phyloP scores from a whole-genome alignment of 2,329 filamentous ascomycete genomes.

The Cordyceps tenuipes region DNA sequence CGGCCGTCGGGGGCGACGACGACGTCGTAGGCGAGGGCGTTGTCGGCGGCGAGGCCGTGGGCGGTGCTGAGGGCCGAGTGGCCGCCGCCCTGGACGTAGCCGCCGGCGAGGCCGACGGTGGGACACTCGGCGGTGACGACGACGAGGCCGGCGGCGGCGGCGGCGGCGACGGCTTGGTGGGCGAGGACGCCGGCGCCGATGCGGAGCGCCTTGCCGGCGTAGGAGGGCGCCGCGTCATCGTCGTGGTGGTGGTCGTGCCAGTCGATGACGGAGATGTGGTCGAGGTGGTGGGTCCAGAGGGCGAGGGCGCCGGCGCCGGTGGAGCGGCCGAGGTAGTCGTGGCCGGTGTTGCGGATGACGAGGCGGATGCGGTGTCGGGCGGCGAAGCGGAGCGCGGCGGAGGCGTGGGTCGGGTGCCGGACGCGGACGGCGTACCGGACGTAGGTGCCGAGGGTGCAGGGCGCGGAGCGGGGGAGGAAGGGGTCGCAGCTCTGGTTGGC shows the following conservation, averaged over 20 bases:
- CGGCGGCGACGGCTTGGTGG: conserved; percentile 33
- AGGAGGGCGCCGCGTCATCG: no score
- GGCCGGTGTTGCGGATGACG: conserved; percentile 40
- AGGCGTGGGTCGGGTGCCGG: conserved; percentile 19
- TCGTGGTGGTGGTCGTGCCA: no score
- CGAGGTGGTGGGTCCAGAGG: conserved; percentile 41
- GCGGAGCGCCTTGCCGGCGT: conserved; percentile 38
- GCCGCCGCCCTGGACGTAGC: conserved; percentile 49
- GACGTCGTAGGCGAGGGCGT: conserved; percentile 43
- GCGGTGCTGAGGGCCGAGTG: conserved; percentile 39
- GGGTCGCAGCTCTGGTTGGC: conserved; percentile 23
- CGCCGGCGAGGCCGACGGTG: conserved; percentile 45
- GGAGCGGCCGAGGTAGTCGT: conserved; percentile 43
- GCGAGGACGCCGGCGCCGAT: conserved; percentile 42
- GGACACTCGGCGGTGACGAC: conserved; percentile 39
- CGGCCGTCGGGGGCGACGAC: conserved; percentile 36
- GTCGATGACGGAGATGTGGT: conserved; percentile 27
- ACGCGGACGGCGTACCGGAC: conserved; percentile 29
- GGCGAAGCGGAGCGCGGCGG: conserved; percentile 26
- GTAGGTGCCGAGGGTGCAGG: conserved; percentile 34
- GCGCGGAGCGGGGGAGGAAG: conserved; percentile 26
- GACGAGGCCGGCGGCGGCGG: conserved; percentile 23
- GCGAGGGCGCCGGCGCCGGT: conserved; percentile 41
- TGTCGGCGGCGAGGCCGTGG: conserved; percentile 48
- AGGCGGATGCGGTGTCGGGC: conserved; percentile 34